phyloP scores from a whole-genome alignment of 345 rosid genomes.

The Chamaenerion angustifolium region DNA sequence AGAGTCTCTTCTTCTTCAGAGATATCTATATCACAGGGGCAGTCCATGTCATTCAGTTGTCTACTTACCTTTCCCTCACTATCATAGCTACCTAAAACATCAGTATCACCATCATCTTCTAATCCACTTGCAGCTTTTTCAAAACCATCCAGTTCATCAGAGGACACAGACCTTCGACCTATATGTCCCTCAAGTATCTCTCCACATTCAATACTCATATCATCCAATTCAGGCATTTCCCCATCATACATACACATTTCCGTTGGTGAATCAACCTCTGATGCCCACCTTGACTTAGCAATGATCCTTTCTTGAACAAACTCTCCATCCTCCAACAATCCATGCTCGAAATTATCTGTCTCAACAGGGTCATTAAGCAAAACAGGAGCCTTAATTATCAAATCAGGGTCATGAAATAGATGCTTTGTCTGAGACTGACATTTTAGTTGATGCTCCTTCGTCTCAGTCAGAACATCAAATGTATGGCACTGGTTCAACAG shows the following conservation, averaged over 20 bases:
- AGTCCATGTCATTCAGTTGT: conserved; percentile 8
- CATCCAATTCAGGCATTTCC: conserved; percentile 2
- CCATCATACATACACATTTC: conserved; percentile 13
- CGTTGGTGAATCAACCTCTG: conserved; percentile 21
- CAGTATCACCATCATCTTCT: conserved; percentile 17
- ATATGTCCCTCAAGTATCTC: conserved; percentile 25
- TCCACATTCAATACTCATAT: conserved; percentile 30
- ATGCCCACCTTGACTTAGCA: conserved; percentile 59
- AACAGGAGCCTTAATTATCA: conserved; percentile 7
- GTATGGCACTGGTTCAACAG: conserved; percentile 4
- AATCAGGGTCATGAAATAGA: no score
- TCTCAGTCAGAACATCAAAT: conserved; percentile 8
- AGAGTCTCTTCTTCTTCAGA: no score
- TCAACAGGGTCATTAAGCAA: conserved; percentile 3
- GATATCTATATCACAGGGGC: not conserved
- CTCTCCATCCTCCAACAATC: conserved; percentile 28
- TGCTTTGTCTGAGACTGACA: no score
- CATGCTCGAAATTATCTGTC: conserved; percentile 17
- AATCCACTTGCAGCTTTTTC: conserved; percentile 13
- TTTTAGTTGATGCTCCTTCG: no score
- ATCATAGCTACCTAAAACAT: conserved; percentile 14
- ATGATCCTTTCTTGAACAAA: conserved; percentile 22
- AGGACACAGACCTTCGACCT: conserved; percentile 16
- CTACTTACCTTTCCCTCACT: conserved; percentile 11
- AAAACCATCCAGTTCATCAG: conserved; percentile 15